phyloP scores from a whole-genome alignment of 116 monocot species.

The Zostera marina region DNA sequence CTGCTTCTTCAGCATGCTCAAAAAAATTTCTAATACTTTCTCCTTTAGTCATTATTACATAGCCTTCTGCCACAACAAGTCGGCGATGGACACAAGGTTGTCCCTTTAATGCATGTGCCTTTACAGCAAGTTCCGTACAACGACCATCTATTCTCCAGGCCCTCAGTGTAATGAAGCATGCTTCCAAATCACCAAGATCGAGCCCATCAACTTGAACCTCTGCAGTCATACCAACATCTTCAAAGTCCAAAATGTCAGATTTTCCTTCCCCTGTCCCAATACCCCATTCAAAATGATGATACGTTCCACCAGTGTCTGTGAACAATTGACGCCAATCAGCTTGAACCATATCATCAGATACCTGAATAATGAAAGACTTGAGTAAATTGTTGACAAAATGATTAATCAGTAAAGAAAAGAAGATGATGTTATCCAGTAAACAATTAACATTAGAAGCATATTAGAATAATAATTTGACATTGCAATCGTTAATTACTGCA shows the following conservation, averaged over 20 bases:
- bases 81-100: slow-evolving; percentile 80
- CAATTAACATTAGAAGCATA: too few relatives aligned
- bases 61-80: slow-evolving; percentile 83
- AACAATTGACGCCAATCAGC: slow-evolving; percentile 85
- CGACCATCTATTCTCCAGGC: slow-evolving; percentile 76
- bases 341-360: slow-evolving; percentile 58
- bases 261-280: slow-evolving; percentile 95
- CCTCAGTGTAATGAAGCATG: slow-evolving; percentile 71
- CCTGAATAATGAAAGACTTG: slow-evolving; percentile 23
- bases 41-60: slow-evolving; percentile 77
- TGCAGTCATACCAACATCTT: slow-evolving; percentile 73
- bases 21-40: slow-evolving; percentile 75
- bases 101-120: slow-evolving; percentile 95
- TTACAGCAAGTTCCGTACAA: slow-evolving; percentile 62
- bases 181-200: slow-evolving; percentile 42
- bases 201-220: slow-evolving; percentile 58
- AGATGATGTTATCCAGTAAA: too few relatives aligned
- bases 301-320: slow-evolving; percentile 41
- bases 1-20: slow-evolving; percentile 98
- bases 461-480: too few relatives aligned
- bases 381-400: neutral
- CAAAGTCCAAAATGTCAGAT: slow-evolving; percentile 77
- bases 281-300: slow-evolving; percentile 96
- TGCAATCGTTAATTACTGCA: too few relatives aligned
- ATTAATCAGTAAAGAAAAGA: neutral